These are phyloP conservation scores for Debaryomyces sp. DNA, from an alignment of 1,139 yeast genomes.

Conservation along the genomic window DNA sequence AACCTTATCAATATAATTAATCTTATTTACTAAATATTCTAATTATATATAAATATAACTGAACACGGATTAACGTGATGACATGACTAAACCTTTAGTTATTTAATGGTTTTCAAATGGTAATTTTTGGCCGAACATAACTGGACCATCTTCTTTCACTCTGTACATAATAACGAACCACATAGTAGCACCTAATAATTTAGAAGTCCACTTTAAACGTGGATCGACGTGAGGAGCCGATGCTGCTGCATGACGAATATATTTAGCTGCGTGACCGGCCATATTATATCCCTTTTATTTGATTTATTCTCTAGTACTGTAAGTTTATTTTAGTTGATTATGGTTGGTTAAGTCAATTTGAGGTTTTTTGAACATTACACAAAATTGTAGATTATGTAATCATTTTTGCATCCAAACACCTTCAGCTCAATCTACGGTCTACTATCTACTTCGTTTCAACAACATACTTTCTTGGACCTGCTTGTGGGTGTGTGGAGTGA, in stretches of 20 bases:
- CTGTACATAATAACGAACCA: slow-evolving; percentile 87
- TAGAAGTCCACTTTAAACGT: slow-evolving; percentile 59
- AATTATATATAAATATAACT: slow-evolving; percentile 2
- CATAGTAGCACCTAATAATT: slow-evolving; percentile 77
- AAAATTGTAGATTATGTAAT: slow-evolving; percentile 4
- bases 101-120: slow-evolving; percentile 44
- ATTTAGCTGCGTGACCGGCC: slow-evolving; percentile 50
- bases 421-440: not conserved
- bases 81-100: slow-evolving; percentile 2
- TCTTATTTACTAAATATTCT: slow-evolving; percentile 6
- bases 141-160: slow-evolving; percentile 70
- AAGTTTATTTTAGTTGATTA: slow-evolving; percentile 9
- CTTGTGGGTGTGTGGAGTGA: no score
- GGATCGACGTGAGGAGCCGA: slow-evolving; percentile 58
- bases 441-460: not conserved
- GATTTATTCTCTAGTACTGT: not conserved
- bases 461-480: no score
- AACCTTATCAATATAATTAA: slow-evolving; percentile 1
- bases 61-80: slow-evolving; percentile 4
- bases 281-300: slow-evolving; percentile 16
- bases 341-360: slow-evolving; percentile 17
- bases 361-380: slow-evolving; percentile 8
- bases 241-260: slow-evolving; percentile 56
- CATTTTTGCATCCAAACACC: not conserved
- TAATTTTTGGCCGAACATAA: slow-evolving; percentile 52